These are phyloP conservation scores for Agaricus blazei DNA, from an alignment of 768 basidiomycete genomes.

Conservation along the genomic window DNA sequence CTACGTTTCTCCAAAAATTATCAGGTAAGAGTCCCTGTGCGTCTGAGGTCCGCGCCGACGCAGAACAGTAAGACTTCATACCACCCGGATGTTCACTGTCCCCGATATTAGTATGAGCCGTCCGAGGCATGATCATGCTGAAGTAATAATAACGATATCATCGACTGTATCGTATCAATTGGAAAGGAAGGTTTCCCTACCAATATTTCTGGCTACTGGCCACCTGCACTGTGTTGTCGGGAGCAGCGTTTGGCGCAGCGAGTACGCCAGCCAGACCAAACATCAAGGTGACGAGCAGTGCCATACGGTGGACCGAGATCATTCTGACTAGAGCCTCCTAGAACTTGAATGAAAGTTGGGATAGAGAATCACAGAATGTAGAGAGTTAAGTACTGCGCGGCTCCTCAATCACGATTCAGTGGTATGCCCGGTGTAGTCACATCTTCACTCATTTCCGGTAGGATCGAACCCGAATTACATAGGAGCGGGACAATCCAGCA, in stretches of 20 bases:
- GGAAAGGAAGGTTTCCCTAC: constrained; percentile 22
- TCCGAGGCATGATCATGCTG: constrained; percentile 49
- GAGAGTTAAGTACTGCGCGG: no score
- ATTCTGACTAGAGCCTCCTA: neutral
- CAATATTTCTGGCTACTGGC: constrained; percentile 38
- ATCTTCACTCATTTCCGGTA: no score
- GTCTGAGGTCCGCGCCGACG: constrained; percentile 31
- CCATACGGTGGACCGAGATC: neutral
- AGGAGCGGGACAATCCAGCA: no score
- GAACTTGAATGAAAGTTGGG: no score
- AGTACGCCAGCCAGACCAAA: neutral
- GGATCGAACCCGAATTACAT: no score
- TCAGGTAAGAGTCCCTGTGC: constrained; percentile 42
- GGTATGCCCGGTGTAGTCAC: no score
- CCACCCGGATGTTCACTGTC: constrained; percentile 50
- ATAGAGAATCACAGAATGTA: no score
- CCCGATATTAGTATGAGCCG: constrained; percentile 50
- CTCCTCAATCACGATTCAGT: no score
- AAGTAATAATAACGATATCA: neutral
- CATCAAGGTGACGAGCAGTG: neutral
- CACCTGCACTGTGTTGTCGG: constrained; percentile 49
- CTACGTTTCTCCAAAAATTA: constrained; percentile 49
- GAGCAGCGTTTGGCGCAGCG: constrained; percentile 21
- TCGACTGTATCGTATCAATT: neutral
- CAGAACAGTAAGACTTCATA: constrained; percentile 51